phyloP scores from a whole-genome alignment of 805 yeast genomes.

The Kockiozyma suomiensis region DNA sequence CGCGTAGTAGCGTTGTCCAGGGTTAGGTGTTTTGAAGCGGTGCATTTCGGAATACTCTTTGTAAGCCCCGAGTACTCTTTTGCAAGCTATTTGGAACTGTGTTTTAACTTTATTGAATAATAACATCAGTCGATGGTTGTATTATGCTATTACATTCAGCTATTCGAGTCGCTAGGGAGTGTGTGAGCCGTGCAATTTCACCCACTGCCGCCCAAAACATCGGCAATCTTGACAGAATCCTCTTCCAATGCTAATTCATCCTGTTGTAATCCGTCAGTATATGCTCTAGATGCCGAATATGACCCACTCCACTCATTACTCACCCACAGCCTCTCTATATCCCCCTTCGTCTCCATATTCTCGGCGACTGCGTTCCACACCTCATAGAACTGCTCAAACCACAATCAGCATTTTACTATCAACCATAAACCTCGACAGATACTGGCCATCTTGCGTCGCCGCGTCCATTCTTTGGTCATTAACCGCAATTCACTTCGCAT shows the following conservation, averaged over 20 bases:
- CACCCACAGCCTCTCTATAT: slow-evolving; percentile 17
- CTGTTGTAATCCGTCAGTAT: neutral
- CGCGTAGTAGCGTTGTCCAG: neutral
- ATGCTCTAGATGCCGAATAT: neutral
- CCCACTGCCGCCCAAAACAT: no score
- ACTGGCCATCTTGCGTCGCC: slow-evolving; percentile 22
- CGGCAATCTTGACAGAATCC: neutral
- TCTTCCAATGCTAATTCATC: slow-evolving; percentile 1
- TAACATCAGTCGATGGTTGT: no score
- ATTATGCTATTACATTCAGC: no score
- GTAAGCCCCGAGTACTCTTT: no score
- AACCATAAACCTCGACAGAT: neutral
- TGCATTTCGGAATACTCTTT: no score
- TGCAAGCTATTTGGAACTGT: no score
- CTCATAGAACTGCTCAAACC: slow-evolving; percentile 1
- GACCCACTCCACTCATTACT: neutral
- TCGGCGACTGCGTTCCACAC: slow-evolving; percentile 22
- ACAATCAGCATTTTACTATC: neutral
- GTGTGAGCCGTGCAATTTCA: no score
- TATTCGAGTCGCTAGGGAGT: no score
- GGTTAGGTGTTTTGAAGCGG: neutral
- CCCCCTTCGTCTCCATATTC: slow-evolving; percentile 1
- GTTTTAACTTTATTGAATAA: no score
- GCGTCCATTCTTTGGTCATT: slow-evolving; percentile 20
- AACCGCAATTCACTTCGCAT: slow-evolving; percentile 6